phyloP scores from a whole-genome alignment of 441 rosid species.

The Euphorbia schlechtendalii region DNA sequence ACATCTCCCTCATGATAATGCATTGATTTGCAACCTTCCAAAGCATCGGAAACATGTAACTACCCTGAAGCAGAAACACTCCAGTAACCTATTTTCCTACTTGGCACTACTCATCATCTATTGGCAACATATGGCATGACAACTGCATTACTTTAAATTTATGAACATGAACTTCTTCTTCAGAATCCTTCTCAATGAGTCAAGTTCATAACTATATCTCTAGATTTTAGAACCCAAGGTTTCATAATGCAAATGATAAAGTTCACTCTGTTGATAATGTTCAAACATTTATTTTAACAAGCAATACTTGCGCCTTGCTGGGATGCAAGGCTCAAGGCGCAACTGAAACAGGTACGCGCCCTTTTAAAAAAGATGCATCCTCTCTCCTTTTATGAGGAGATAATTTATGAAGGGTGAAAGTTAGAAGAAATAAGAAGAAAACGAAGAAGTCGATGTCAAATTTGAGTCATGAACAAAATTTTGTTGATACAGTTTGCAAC shows the following conservation, averaged over 20 bases:
- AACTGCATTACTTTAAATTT: not conserved
- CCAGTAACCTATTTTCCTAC: not conserved
- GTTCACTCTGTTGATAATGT: not conserved
- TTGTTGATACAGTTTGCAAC: too few species aligned
- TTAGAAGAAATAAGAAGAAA: too few species aligned
- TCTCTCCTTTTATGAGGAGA: too few species aligned
- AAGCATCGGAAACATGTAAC: not conserved
- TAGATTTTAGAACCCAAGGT: not conserved
- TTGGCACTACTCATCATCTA: not conserved
- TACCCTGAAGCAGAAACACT: not conserved
- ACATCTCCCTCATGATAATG: not conserved
- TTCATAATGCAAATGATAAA: not conserved
- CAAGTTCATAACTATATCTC: not conserved
- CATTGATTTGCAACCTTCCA: too few species aligned
- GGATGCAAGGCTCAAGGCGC: too few species aligned
- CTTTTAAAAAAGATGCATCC: too few species aligned
- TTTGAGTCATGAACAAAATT: too few species aligned
- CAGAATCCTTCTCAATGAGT: not conserved
- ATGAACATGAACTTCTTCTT: not conserved
- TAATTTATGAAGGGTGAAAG: too few species aligned
- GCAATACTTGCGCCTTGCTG: not conserved
- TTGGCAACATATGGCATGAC: not conserved
- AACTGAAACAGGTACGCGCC: too few species aligned
- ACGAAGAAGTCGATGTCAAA: too few species aligned
- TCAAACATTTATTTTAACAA: not conserved